Conservation (phyloP, 2,329 filamentous ascomycete species). For the Lasiodiplodia theobromae region DNA sequence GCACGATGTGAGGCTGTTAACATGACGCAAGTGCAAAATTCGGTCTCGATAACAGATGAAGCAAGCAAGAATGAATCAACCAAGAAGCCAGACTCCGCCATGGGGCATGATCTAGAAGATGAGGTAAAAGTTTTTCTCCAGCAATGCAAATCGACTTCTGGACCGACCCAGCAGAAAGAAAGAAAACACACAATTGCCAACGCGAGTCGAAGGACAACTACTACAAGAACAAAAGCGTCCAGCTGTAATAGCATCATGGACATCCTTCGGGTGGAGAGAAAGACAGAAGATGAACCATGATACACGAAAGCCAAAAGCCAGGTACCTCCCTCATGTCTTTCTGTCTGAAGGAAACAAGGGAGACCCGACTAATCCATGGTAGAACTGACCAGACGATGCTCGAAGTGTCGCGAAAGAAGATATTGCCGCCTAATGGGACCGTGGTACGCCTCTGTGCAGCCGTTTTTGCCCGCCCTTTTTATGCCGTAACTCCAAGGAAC, state of each 20-base stretch:
- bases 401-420: not conserved
- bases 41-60: not conserved
- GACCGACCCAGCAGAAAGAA: not conserved
- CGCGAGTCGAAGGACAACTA: not conserved
- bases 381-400: not conserved
- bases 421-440: conserved; percentile 4
- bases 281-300: not conserved
- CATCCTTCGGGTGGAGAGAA: not conserved
- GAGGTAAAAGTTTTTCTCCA: conserved; percentile 1
- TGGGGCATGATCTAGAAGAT: conserved; percentile 19
- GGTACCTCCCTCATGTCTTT: not conserved
- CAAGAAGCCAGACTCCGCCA: not conserved
- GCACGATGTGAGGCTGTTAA: not conserved
- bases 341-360: not conserved
- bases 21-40: not conserved
- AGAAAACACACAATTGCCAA: not conserved
- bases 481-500: conserved; percentile 10
- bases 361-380: not conserved
- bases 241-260: not conserved
- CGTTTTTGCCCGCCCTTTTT: conserved; percentile 4
- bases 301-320: not conserved
- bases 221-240: not conserved
- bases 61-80: not conserved
- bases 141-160: conserved; percentile 6
- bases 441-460: conserved; percentile 13